Evolutionary conservation across 225 moss, liverwort and hornwort genomes (phyloP), one percentile per base, ranked within the genome.

Genomic region (Anthoceros angustus): DNA sequence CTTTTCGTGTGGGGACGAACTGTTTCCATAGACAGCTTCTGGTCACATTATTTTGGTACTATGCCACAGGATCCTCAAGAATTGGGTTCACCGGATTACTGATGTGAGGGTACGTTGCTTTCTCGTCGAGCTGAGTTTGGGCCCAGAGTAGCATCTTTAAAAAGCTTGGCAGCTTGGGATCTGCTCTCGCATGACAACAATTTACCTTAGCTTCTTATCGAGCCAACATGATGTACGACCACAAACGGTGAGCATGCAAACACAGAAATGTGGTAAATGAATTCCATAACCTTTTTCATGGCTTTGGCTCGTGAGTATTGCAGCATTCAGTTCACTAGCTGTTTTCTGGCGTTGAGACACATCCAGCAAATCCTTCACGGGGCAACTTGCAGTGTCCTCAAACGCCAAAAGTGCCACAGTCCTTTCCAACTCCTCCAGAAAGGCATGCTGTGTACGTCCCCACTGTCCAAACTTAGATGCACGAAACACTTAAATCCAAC

Each of bases 81-180:
- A 86, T 86, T 61, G 92, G 88, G 71, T 88, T 92, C 49, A 86
- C 92, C 61, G 88, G 86, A 63, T 92, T 88, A 64, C 86, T 88
- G 71, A 92, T 92, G 24, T 86, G 84, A 65, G 92, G 92, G 68
- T 92, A 92, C 10, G 92, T 88, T 20, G 92, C 92, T 74, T 92
- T 92, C 74, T 92, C 92, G 68, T 92, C 92, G 18, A 92, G 86
- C 76, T 92, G 88, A 64, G 80, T 84, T 72, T 92, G 92, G 18
- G 88, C 88, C 92, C 92, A 92, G 68, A 92, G 86, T 70, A 92
- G 78, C 92, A 92, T 92, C 80, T 92, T 92, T 69, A 92, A 76
- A 66, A 92, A 73, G 69, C 86, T 92, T 43, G 92, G 92, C 72
- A 92, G 74, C 73, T 88, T 92, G 40, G 92, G 92, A 80, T 92